Conservation (phyloP, 805 yeast species). For the Jamesozyma lodderae region DNA sequence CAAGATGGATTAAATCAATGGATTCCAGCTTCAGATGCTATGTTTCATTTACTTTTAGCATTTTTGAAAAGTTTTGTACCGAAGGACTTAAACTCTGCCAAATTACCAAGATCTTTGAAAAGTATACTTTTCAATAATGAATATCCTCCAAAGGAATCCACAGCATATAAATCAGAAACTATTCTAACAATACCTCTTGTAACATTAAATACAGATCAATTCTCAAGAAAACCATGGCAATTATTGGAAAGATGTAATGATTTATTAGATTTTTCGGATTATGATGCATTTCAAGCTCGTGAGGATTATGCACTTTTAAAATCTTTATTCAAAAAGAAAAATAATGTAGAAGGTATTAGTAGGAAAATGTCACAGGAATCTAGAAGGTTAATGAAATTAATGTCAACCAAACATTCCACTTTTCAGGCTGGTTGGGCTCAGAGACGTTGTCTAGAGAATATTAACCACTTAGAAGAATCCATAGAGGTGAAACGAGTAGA, state of each 20-base stretch:
- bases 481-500: conserved; percentile 48
- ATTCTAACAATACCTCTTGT: conserved; percentile 55
- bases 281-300: conserved; percentile 58
- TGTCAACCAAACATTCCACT: conserved; percentile 34
- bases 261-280: conserved; percentile 59
- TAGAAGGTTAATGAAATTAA: conserved; percentile 40
- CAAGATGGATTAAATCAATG: conserved; percentile 66
- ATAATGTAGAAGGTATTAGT: conserved; percentile 44
- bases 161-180: conserved; percentile 32
- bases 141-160: conserved; percentile 61
- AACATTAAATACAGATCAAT: conserved; percentile 39
- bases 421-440: conserved; percentile 37
- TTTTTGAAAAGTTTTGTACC: conserved; percentile 74
- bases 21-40: conserved; percentile 77
- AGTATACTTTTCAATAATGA: conserved; percentile 52
- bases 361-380: conserved; percentile 68
- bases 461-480: conserved; percentile 20
- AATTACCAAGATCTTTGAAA: conserved; percentile 58
- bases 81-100: conserved; percentile 42
- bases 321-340: conserved; percentile 53
- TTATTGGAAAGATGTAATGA: conserved; percentile 49
- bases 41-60: conserved; percentile 69
- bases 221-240: conserved; percentile 45
- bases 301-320: conserved; percentile 73
- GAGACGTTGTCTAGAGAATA: conserved; percentile 20